Conservation (phyloP, 2,329 filamentous ascomycete genomes). For the Talaromyces sp. region DNA sequence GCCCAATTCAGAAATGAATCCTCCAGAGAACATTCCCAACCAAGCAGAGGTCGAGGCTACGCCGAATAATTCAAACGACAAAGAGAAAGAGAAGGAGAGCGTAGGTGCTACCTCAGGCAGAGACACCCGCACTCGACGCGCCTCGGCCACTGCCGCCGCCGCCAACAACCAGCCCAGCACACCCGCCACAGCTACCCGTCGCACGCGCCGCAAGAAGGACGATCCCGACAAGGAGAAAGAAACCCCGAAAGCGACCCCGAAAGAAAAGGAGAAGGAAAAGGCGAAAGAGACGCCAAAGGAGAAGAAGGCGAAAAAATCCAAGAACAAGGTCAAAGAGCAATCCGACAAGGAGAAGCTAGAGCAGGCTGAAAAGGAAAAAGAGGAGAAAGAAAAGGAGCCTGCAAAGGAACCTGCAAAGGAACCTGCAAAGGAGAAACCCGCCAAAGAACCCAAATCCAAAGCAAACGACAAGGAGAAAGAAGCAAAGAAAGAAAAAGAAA, state of each 20-base stretch:
- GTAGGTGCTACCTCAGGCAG: conserved; percentile 18
- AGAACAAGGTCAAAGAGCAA: conserved; percentile 24
- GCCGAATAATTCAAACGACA: neutral
- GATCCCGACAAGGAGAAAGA: conserved; percentile 27
- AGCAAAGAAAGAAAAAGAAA: conserved; percentile 16
- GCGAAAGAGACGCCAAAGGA: conserved; percentile 27
- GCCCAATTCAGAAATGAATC: conserved; percentile 9
- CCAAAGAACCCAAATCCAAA: conserved; percentile 19
- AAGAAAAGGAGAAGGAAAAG: conserved; percentile 24
- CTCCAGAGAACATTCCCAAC: neutral
- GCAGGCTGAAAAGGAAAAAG: conserved; percentile 32
- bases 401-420: conserved; percentile 17
- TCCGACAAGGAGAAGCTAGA: conserved; percentile 22
- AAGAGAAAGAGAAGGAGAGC: conserved; percentile 15
- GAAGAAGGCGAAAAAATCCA: conserved; percentile 19
- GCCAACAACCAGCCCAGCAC: conserved; percentile 24
- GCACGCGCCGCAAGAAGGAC: conserved; percentile 42
- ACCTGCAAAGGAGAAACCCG: neutral
- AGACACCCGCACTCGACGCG: conserved; percentile 33
- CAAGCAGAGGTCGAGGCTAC: conserved; percentile 1
- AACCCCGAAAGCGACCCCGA: conserved; percentile 28
- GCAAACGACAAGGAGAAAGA: conserved; percentile 24
- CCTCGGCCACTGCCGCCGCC: conserved; percentile 25
- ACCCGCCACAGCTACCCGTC: conserved; percentile 19
- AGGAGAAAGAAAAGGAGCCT: conserved; percentile 22